Evolutionary conservation across 106 monocot genomes (phyloP).

Genomic region (Acorus calamus): DNA sequence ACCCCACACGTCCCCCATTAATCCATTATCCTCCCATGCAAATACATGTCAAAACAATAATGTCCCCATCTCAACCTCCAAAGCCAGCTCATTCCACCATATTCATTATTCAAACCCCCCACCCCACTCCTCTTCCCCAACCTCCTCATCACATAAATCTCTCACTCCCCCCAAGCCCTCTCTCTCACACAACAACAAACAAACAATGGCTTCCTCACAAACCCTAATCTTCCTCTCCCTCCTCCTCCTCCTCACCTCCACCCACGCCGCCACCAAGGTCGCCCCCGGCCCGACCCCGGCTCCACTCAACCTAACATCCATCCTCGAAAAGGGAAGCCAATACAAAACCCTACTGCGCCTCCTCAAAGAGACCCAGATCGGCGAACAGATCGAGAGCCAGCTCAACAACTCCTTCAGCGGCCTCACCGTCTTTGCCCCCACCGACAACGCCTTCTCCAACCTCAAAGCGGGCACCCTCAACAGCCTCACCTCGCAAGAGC

Average conservation of each 20-base stretch:
- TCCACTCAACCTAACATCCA: constrained; percentile 18
- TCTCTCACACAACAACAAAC: not conserved
- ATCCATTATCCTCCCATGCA: too few relatives aligned
- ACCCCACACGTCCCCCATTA: too few relatives aligned
- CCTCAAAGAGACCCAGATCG: constrained; percentile 32
- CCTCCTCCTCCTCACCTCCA: not conserved
- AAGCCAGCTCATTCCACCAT: constrained; percentile 13
- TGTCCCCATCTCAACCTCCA: not conserved
- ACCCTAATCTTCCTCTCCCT: constrained; percentile 3
- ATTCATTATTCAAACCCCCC: not conserved
- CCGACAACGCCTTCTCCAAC: constrained; percentile 65
- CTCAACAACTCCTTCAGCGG: constrained; percentile 44
- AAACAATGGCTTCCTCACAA: too few relatives aligned
- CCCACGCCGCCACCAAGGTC: too few relatives aligned
- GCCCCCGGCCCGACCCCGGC: constrained; percentile 5
- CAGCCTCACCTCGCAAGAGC: constrained; percentile 25
- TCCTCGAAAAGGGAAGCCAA: constrained; percentile 42
- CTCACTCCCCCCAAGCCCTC: constrained; percentile 4
- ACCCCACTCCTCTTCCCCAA: not conserved
- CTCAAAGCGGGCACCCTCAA: constrained; percentile 52
- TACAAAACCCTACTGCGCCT: constrained; percentile 42
- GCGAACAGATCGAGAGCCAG: constrained; percentile 42
- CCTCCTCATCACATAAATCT: not conserved
- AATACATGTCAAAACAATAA: too few relatives aligned
- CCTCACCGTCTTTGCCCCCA: constrained; percentile 62